A percentile compares a stretch with the other conserved stretches of the same genome.
These are phyloP conservation scores for Xylaria grammica DNA, from an alignment of 495 filamentous ascomycete genomes.

Conservation along the genomic window DNA sequence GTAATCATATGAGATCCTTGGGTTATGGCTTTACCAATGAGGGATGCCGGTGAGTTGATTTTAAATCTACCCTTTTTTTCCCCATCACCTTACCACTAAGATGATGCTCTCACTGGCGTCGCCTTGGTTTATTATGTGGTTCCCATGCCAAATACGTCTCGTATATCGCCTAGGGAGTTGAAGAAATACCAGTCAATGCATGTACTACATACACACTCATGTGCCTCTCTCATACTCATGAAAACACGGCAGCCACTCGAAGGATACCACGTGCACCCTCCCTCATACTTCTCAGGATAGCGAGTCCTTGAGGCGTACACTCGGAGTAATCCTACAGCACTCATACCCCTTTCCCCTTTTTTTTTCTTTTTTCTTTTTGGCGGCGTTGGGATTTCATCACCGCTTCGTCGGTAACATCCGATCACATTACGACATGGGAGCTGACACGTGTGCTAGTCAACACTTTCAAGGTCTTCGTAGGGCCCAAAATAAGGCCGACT, in stretches of 20 bases:
- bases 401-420: not conserved
- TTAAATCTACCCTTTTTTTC: slow-evolving; percentile 12
- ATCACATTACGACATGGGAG: not conserved
- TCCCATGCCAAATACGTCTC: not conserved
- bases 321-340: not conserved
- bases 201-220: not conserved
- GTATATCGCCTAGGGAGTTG: too few relatives aligned
- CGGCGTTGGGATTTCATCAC: not conserved
- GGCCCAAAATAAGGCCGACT: slow-evolving; percentile 52
- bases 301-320: not conserved
- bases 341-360: not conserved
- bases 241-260: not conserved
- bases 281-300: not conserved
- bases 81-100: slow-evolving; percentile 11
- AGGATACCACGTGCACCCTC: not conserved
- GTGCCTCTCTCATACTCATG: not conserved
- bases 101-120: slow-evolving; percentile 10
- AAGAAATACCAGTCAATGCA: not conserved
- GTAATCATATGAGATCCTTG: slow-evolving; percentile 54
- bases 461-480: slow-evolving; percentile 57
- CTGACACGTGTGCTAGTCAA: slow-evolving; percentile 41
- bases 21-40: slow-evolving; percentile 61
- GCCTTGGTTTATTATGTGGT: not conserved
- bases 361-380: not conserved
- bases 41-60: slow-evolving; percentile 55